Evolutionary conservation across 768 basidiomycete genomes (phyloP).

Genomic region (Favolaschia claudopus): DNA sequence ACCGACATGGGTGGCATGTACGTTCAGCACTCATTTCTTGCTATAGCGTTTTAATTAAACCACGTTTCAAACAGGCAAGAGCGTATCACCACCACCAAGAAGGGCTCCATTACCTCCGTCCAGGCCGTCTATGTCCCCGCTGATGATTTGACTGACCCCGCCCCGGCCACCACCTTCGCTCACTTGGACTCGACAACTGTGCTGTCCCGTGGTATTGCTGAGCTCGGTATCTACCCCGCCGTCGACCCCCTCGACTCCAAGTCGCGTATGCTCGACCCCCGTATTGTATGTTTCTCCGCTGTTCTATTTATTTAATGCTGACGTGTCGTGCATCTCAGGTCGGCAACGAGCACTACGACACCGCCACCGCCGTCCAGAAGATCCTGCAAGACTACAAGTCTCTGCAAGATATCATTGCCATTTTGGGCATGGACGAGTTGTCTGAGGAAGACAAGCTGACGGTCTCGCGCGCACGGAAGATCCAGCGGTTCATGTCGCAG

Average conservation of each 20-base stretch:
- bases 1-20: constrained; percentile 99
- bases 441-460: constrained; percentile 99
- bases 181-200: constrained; percentile 99
- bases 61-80: constrained; percentile 79
- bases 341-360: constrained; percentile 92
- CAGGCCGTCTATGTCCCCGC: constrained; percentile 99
- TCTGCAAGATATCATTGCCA: constrained; percentile 99
- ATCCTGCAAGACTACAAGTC: constrained; percentile 98
- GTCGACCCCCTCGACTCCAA: constrained; percentile 99
- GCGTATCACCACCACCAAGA: constrained; percentile 99
- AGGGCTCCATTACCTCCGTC: constrained; percentile 99
- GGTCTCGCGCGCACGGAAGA: constrained; percentile 97
- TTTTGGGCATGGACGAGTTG: constrained; percentile 99
- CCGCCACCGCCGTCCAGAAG: constrained; percentile 97
- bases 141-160: constrained; percentile 99
- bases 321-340: constrained; percentile 50
- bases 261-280: constrained; percentile 99
- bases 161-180: constrained; percentile 99
- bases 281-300: constrained; percentile 74
- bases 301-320: not conserved
- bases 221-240: constrained; percentile 99
- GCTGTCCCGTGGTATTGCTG: constrained; percentile 98
- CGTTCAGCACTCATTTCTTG: constrained; percentile 37
- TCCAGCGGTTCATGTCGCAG: constrained; percentile 99
- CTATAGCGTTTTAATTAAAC: constrained; percentile 12